Conservation (phyloP, 1,139 yeast species). For the Yamadazyma spencermartinsiae region DNA sequence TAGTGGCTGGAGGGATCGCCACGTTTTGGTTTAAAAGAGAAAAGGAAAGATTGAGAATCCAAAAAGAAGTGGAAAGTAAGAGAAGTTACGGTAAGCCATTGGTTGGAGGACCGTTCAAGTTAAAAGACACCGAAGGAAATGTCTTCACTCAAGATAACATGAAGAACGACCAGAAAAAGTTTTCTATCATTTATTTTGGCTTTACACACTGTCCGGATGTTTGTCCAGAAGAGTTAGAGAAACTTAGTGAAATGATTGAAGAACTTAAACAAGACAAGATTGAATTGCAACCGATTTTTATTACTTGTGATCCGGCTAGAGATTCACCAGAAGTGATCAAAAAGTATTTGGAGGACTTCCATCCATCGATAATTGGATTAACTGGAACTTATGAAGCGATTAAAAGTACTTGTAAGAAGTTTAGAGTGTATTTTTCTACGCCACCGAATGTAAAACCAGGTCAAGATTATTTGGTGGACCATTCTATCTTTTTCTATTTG, state of each 20-base stretch:
- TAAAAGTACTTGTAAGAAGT: constrained; percentile 80
- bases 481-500: constrained; percentile 90
- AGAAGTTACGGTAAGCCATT: constrained; percentile 89
- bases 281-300: constrained; percentile 78
- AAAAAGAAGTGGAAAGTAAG: constrained; percentile 79
- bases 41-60: constrained; percentile 69
- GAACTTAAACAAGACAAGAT: constrained; percentile 60
- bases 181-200: constrained; percentile 85
- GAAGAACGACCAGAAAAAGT: constrained; percentile 48
- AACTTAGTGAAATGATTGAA: constrained; percentile 76
- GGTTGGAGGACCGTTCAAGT: constrained; percentile 85
- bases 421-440: constrained; percentile 92
- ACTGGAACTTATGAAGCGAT: constrained; percentile 89
- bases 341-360: constrained; percentile 82
- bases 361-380: constrained; percentile 81
- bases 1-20: constrained; percentile 67
- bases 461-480: constrained; percentile 94
- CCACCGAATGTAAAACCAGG: constrained; percentile 94
- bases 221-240: constrained; percentile 96
- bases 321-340: constrained; percentile 83
- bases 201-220: constrained; percentile 97
- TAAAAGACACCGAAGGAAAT: constrained; percentile 69
- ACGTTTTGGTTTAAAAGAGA: constrained; percentile 71
- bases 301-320: constrained; percentile 95
- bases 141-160: constrained; percentile 75